Percentiles rank a stretch among this genome's conserved stretches.
Conservation (phyloP, 2,329 filamentous ascomycete genomes). For the Cadophora malorum region DNA sequence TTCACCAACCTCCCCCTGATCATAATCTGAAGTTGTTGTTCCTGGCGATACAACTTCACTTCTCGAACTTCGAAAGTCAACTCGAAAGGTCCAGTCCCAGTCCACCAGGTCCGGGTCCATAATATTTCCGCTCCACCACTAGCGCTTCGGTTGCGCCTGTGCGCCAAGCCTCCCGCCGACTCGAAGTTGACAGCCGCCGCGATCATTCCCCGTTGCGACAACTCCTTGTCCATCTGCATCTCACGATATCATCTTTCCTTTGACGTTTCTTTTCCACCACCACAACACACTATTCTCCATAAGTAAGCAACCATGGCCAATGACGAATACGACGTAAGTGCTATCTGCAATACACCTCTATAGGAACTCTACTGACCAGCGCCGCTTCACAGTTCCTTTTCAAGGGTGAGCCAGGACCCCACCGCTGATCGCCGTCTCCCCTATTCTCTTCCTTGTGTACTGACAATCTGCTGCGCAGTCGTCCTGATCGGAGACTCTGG, state of each 20-base stretch:
- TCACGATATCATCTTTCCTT: conserved; percentile 18
- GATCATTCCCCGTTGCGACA: conserved; percentile 32
- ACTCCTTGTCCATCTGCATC: conserved; percentile 20
- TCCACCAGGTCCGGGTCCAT: not conserved
- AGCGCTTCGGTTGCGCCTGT: conserved; percentile 6
- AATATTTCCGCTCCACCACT: conserved; percentile 1
- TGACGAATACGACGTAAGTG: conserved; percentile 99
- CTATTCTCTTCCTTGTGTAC: conserved; percentile 38
- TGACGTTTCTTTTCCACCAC: conserved; percentile 18
- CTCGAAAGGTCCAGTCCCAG: not conserved
- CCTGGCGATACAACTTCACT: not conserved
- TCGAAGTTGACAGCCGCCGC: not conserved
- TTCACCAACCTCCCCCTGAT: not conserved
- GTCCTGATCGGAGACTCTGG: conserved; percentile 99
- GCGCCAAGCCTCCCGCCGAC: conserved; percentile 15
- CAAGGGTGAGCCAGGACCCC: conserved; percentile 73
- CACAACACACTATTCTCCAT: conserved; percentile 31
- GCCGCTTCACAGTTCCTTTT: conserved; percentile 82
- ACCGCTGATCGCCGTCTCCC: conserved; percentile 38
- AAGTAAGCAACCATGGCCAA: conserved; percentile 81
- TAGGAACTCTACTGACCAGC: conserved; percentile 46
- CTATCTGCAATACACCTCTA: conserved; percentile 36
- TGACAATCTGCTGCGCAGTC: conserved; percentile 61
- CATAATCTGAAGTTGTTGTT: not conserved
- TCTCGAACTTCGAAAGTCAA: not conserved